Percentiles rank a stretch among this genome's conserved stretches.
Evolutionary conservation across 768 basidiomycete species (phyloP).

Genomic region (Coprinellus aureogranulatus): DNA sequence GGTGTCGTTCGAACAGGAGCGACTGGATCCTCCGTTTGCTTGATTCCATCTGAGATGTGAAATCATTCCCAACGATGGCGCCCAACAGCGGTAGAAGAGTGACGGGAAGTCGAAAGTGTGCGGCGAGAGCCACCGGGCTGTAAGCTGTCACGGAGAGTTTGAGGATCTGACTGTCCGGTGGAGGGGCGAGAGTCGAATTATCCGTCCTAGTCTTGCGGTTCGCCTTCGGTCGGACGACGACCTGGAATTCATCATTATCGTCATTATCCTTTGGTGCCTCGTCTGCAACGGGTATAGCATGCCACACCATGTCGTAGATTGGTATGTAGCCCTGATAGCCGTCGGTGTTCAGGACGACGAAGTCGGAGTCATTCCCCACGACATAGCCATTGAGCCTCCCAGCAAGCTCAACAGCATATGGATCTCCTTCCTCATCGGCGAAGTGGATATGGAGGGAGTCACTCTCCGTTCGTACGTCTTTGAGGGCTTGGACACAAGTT

Average conservation of each 20-base stretch:
- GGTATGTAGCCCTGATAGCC: constrained; percentile 79
- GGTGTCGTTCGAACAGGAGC: constrained; percentile 64
- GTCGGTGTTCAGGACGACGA: constrained; percentile 71
- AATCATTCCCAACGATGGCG: constrained; percentile 81
- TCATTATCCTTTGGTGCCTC: constrained; percentile 32
- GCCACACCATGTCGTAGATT: constrained; percentile 75
- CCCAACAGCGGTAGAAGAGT: constrained; percentile 75
- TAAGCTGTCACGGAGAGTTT: constrained; percentile 58
- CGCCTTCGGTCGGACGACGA: constrained; percentile 51
- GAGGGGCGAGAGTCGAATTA: constrained; percentile 48
- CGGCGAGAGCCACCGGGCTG: constrained; percentile 58
- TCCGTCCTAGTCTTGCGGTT: constrained; percentile 39
- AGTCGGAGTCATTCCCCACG: constrained; percentile 79
- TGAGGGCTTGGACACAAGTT: constrained; percentile 57
- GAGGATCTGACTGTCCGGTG: constrained; percentile 41
- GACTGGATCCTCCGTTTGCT: constrained; percentile 51
- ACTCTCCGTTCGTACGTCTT: constrained; percentile 31
- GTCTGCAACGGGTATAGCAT: constrained; percentile 26
- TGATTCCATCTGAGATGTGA: constrained; percentile 50
- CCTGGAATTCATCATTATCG: constrained; percentile 54
- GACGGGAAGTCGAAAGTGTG: constrained; percentile 63
- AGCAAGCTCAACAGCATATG: constrained; percentile 81
- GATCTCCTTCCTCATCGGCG: constrained; percentile 81
- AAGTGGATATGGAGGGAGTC: constrained; percentile 55
- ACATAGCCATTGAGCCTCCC: constrained; percentile 72